Conservation (phyloP, 352 stramenopile genomes). For the Phytophthora tentaculata region DNA sequence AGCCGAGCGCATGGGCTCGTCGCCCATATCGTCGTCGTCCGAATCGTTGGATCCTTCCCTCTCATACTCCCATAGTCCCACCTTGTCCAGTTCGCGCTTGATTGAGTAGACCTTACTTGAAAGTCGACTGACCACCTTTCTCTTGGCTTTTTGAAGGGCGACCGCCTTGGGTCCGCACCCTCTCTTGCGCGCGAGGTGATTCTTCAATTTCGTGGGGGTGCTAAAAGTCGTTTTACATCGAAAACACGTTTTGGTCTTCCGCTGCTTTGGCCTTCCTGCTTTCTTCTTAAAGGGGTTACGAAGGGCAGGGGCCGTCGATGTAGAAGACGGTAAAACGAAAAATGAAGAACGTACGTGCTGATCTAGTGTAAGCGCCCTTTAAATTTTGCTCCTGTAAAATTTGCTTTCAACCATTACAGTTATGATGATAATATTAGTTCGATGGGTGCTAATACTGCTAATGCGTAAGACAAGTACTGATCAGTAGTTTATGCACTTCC, state of each 20-base stretch:
- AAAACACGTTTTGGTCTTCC: neutral
- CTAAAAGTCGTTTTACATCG: neutral
- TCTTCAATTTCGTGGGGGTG: neutral
- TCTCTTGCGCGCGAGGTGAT: neutral
- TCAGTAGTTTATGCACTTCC: neutral
- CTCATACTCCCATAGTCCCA: neutral
- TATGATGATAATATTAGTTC: neutral
- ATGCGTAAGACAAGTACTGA: neutral
- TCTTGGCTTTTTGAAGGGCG: neutral
- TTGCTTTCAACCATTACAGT: neutral
- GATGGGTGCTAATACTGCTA: neutral
- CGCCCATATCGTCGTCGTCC: neutral
- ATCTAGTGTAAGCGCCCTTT: no score
- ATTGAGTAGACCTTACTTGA: neutral
- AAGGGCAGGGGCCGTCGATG: neutral
- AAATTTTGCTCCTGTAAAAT: neutral
- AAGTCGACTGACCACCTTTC: neutral
- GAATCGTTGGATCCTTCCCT: no score
- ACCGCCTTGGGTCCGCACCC: neutral
- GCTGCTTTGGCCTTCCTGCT: neutral
- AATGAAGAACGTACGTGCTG: neutral
- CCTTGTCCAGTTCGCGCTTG: neutral
- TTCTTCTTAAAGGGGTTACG: neutral
- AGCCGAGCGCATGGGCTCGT: neutral
- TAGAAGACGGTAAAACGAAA: neutral